phyloP scores from a whole-genome alignment of 2,329 filamentous ascomycete species.

The Leptographium lundbergii region DNA sequence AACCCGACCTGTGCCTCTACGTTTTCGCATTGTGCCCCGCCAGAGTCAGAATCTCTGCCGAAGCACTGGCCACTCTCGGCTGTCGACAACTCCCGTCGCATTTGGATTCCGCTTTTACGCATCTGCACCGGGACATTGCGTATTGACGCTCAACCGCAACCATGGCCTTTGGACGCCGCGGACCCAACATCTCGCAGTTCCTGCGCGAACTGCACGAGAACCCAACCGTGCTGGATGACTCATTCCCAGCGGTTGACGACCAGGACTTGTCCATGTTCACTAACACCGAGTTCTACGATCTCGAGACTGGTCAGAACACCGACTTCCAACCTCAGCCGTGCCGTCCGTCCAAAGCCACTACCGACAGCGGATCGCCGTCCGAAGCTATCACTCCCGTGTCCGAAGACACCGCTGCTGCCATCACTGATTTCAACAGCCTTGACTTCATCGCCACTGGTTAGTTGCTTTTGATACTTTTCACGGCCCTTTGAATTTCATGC shows the following conservation, averaged over 20 bases:
- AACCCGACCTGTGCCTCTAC: not conserved
- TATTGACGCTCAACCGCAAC: slow-evolving; percentile 3
- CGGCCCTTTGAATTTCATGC: not conserved
- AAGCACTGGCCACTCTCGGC: not conserved
- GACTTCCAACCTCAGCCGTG: slow-evolving; percentile 43
- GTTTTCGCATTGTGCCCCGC: not conserved
- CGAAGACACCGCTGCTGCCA: slow-evolving; percentile 26
- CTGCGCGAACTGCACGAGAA: slow-evolving; percentile 74
- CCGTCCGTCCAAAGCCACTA: slow-evolving; percentile 30
- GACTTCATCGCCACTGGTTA: slow-evolving; percentile 39
- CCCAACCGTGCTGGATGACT: slow-evolving; percentile 27
- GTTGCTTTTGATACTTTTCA: slow-evolving; percentile 25
- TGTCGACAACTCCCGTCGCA: not conserved
- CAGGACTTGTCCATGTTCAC: slow-evolving; percentile 63
- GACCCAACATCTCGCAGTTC: slow-evolving; percentile 81
- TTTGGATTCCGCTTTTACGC: not conserved
- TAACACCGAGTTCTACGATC: slow-evolving; percentile 72
- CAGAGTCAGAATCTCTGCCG: not conserved
- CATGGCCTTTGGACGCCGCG: slow-evolving; percentile 64
- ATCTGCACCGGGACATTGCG: slow-evolving; percentile 4
- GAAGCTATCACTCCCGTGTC: slow-evolving; percentile 12
- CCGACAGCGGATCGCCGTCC: slow-evolving; percentile 13
- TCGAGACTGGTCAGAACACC: slow-evolving; percentile 51
- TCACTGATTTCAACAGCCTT: slow-evolving; percentile 32
- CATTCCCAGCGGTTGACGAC: slow-evolving; percentile 50